Base-by-base conservation (phyloP, 75 land plant species). In the Isoetes taiwanensis region DNA sequence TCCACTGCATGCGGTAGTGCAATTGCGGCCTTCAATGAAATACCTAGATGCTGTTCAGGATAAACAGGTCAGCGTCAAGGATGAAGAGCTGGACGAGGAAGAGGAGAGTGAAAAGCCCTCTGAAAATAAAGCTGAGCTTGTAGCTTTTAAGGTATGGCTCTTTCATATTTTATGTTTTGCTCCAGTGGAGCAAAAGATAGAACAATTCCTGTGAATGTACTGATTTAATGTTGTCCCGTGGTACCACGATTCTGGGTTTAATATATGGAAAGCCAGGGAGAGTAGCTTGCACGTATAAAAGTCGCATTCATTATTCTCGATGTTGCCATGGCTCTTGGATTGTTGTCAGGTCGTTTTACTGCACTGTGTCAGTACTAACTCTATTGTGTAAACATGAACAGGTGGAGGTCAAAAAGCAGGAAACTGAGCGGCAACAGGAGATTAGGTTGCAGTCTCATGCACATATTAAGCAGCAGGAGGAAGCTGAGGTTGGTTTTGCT, bases 1-100 rank as follows among this genome's bases (percentile, higher is more conserved):
- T 68, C 90, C 90, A 35, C 38, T 89, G 41, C 73, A 85, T 70
- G 82, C 90, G 57, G 76, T 85, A 38, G 83, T 85, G 52, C 96
- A 85, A 60, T 73, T 89, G 26, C 85, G 85, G 43, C 81, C 90
- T 17, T 77, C 75, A 31, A 56, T 79, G 73, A 60, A 56, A 24
- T 61, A 77, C 58, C 61, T 79, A 14, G 67, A 76, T 58, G 62
- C 64, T 2, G 50, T 32, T 39, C 56, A 60, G 37, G 53, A 10
- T 28, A 61, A 66, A 43, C 53, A 1, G 32, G 37, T 48, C 5
- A 60, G 68, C 41, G 74, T 62, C 29, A n/a, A 27, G 34, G 72
- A 65, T 46, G 79, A 72, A 14, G 43, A 41, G 46, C 57, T 48
- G 30, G 56, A 64, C 21, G 68, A 64, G 28, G 74, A 71, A 30